Evolutionary conservation across 106 monocot species (phyloP).

Genomic region (Dioscorea dumetorum): DNA sequence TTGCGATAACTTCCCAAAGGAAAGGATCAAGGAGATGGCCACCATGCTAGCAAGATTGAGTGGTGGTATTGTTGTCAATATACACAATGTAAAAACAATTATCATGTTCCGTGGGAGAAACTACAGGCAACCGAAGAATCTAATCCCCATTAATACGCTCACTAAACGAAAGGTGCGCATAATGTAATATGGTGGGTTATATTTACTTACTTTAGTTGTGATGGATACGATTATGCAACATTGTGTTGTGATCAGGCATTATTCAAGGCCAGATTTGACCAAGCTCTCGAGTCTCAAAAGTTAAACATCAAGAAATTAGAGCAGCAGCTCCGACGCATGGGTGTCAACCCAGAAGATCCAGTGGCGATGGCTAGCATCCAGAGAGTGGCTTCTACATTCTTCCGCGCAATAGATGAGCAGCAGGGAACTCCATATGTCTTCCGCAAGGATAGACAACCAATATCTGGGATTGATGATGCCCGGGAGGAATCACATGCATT

Average conservation of each 20-base stretch:
- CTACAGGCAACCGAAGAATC: slow-evolving; percentile 93
- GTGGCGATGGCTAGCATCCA: slow-evolving; percentile 96
- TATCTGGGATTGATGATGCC: slow-evolving; percentile 3
- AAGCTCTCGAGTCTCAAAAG: slow-evolving; percentile 96
- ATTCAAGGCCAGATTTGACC: slow-evolving; percentile 98
- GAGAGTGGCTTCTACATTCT: slow-evolving; percentile 91
- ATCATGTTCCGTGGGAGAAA: slow-evolving; percentile 99
- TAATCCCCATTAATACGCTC: slow-evolving; percentile 95
- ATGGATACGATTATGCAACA: too few species aligned
- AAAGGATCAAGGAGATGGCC: slow-evolving; percentile 97
- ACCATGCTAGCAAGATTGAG: slow-evolving; percentile 97
- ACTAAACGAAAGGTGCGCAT: slow-evolving; percentile 90
- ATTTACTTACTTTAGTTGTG: too few species aligned
- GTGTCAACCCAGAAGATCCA: slow-evolving; percentile 93
- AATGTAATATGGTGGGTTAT: too few species aligned
- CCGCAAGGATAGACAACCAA: slow-evolving; percentile 23
- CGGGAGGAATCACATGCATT: slow-evolving; percentile 23
- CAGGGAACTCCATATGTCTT: slow-evolving; percentile 96
- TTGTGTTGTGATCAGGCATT: slow-evolving; percentile 49
- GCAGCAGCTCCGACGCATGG: slow-evolving; percentile 75
- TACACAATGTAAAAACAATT: slow-evolving; percentile 94
- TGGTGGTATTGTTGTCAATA: slow-evolving; percentile 90
- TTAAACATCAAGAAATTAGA: slow-evolving; percentile 95
- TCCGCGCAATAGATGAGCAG: slow-evolving; percentile 95
- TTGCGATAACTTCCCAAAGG: slow-evolving; percentile 94